Evolutionary conservation across 805 yeast species (phyloP).

Genomic region (Yamadazyma phyllophila): DNA sequence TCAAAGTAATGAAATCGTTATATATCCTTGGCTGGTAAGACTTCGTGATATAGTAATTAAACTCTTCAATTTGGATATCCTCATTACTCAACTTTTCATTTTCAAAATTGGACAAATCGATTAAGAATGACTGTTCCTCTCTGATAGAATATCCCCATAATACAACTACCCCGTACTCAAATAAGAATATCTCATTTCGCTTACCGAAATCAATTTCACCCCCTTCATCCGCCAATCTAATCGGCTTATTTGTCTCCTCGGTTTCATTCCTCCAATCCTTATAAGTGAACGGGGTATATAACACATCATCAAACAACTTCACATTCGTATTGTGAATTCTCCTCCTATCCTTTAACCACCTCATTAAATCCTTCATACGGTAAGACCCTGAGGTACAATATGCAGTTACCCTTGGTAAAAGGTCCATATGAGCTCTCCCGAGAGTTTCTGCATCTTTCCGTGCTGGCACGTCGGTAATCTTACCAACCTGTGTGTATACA

Average conservation of each 20-base stretch:
- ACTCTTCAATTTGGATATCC: slow-evolving; percentile 92
- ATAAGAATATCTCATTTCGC: slow-evolving; percentile 77
- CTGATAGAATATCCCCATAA: slow-evolving; percentile 90
- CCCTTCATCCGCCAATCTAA: slow-evolving; percentile 87
- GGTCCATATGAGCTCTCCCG: slow-evolving; percentile 79
- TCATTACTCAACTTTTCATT: slow-evolving; percentile 87
- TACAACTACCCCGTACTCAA: slow-evolving; percentile 96
- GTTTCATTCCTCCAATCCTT: slow-evolving; percentile 66
- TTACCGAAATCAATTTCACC: slow-evolving; percentile 90
- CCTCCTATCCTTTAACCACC: slow-evolving; percentile 82
- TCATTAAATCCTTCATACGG: slow-evolving; percentile 77
- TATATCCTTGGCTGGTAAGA: slow-evolving; percentile 94
- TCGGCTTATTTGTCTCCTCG: slow-evolving; percentile 34
- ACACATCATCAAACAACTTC: slow-evolving; percentile 88
- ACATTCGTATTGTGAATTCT: slow-evolving; percentile 76
- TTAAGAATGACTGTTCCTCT: slow-evolving; percentile 79
- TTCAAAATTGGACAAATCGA: slow-evolving; percentile 86
- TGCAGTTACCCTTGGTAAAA: slow-evolving; percentile 91
- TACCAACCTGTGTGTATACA: slow-evolving; percentile 72
- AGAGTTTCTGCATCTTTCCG: slow-evolving; percentile 90
- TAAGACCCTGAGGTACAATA: slow-evolving; percentile 95
- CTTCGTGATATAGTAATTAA: slow-evolving; percentile 90
- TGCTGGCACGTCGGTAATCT: slow-evolving; percentile 84
- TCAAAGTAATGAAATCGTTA: slow-evolving; percentile 88
- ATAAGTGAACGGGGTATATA: slow-evolving; percentile 85